Percentiles rank a stretch among this genome's conserved stretches.
These are phyloP conservation scores for Ricinus communis DNA, from an alignment of 345 rosid genomes.

Conservation along the genomic window DNA sequence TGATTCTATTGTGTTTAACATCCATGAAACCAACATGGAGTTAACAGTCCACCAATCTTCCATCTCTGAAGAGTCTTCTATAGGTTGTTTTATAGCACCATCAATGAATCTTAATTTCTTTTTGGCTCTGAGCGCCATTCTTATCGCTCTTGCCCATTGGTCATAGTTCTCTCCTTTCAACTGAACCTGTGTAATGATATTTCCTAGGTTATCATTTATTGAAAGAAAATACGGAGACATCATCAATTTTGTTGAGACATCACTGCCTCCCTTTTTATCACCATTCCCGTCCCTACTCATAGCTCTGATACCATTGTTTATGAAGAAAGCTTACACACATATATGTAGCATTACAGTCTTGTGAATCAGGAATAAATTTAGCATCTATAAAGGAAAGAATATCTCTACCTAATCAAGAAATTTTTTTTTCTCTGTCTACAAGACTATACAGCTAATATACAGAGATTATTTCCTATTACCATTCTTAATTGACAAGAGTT, in stretches of 20 bases:
- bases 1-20: constrained; percentile 9
- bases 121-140: constrained; percentile 12
- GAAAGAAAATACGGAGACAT: not conserved
- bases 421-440: no score
- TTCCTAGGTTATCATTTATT: not conserved
- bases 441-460: not conserved
- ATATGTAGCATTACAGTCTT: no score
- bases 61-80: not conserved
- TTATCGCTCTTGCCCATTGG: constrained; percentile 14
- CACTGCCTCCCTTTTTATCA: not conserved
- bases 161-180: constrained; percentile 21
- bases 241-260: not conserved
- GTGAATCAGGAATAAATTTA: no score
- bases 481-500: no score
- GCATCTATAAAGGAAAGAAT: not conserved
- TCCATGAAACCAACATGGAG: constrained; percentile 2
- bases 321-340: no score
- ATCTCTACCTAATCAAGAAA: not conserved
- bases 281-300: not conserved
- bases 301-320: not conserved
- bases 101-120: constrained; percentile 17
- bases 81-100: not conserved
- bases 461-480: not conserved
- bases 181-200: not conserved
- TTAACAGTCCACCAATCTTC: constrained; percentile 16